phyloP scores from a whole-genome alignment of 495 filamentous ascomycete genomes.

The Jackrogersella minutella region DNA sequence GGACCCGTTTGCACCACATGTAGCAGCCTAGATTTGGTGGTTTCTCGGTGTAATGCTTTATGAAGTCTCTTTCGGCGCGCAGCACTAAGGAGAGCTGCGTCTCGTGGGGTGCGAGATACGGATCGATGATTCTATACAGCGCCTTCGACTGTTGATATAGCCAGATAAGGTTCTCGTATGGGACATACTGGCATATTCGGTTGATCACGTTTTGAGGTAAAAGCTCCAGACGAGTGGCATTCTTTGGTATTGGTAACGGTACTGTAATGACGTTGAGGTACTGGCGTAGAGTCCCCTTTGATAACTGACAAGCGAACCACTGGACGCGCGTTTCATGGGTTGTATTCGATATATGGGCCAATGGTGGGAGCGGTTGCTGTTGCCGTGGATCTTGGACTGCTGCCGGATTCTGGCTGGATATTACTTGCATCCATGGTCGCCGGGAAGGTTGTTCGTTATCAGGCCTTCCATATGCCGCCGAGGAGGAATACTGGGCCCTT shows the following conservation, averaged over 20 bases:
- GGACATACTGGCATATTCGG: constrained; percentile 23
- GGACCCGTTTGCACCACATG: constrained; percentile 34
- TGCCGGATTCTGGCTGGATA: not conserved
- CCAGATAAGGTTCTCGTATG: constrained; percentile 27
- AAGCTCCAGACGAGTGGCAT: not conserved
- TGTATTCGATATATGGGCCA: not conserved
- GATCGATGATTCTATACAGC: constrained; percentile 19
- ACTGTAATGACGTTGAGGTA: constrained; percentile 14
- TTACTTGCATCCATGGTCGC: not conserved
- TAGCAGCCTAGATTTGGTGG: constrained; percentile 37
- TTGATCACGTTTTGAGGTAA: constrained; percentile 24
- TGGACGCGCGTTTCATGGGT: not conserved
- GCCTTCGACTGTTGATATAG: constrained; percentile 16
- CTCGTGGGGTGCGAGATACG: constrained; percentile 24
- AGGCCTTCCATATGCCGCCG: not conserved
- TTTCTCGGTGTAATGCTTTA: constrained; percentile 16
- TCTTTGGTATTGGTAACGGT: not conserved
- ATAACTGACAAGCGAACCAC: constrained; percentile 11
- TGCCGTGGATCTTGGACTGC: not conserved
- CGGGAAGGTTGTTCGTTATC: not conserved
- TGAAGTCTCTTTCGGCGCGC: constrained; percentile 40
- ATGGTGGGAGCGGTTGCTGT: not conserved
- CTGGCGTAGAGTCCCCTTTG: not conserved
- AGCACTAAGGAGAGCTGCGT: constrained; percentile 30
- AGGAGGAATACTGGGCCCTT: not conserved